Evolutionary conservation across 169 alveolate species (phyloP).

Genomic region (Plasmodium reichenowi): DNA sequence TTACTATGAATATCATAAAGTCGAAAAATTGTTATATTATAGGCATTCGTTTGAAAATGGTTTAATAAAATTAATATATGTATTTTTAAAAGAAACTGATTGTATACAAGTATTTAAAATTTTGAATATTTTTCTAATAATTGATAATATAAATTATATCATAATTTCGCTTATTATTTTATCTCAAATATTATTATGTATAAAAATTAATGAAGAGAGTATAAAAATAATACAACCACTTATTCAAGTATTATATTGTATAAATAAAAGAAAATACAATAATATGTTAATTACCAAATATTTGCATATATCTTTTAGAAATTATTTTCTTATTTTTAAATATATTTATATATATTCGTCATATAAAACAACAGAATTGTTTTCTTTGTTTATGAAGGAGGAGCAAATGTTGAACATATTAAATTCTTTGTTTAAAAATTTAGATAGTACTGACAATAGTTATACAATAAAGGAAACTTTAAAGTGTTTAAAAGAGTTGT

Average conservation of each 20-base stretch:
- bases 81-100: constrained; percentile 53
- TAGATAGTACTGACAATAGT: constrained; percentile 26
- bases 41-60: constrained; percentile 72
- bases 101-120: constrained; percentile 35
- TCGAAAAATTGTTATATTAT: constrained; percentile 63
- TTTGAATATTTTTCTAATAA: constrained; percentile 25
- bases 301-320: constrained; percentile 38
- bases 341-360: constrained; percentile 19
- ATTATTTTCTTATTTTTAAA: constrained; percentile 61
- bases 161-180: constrained; percentile 41
- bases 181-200: constrained; percentile 46
- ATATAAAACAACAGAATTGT: constrained; percentile 14
- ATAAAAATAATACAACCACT: constrained; percentile 38
- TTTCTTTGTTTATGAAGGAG: constrained; percentile 41
- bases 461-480: constrained; percentile 30
- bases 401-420: constrained; percentile 43
- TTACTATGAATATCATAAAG: constrained; percentile 13
- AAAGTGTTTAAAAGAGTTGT: constrained; percentile 63
- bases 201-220: constrained; percentile 13
- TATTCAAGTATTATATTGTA: constrained; percentile 20
- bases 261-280: constrained; percentile 27
- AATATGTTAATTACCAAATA: constrained; percentile 39
- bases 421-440: constrained; percentile 43
- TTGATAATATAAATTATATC: constrained; percentile 56
- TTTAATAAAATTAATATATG: constrained; percentile 26